These are phyloP conservation scores for Platanus orientalis DNA, from an alignment of 164 flowering plant species.

Conservation along the genomic window DNA sequence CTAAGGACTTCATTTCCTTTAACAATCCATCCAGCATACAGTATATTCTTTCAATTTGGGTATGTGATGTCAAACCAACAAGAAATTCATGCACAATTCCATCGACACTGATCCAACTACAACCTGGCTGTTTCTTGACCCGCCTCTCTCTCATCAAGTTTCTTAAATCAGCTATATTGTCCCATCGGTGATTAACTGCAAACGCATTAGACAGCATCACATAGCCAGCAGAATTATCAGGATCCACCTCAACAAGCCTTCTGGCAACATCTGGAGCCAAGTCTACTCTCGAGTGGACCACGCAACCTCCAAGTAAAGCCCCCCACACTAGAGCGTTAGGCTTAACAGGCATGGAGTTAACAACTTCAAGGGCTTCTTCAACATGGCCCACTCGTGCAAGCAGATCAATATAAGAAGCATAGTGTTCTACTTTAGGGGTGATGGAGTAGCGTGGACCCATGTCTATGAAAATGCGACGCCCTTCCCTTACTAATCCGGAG, in stretches of 20 bases:
- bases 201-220: conserved; percentile 58
- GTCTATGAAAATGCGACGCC: conserved; percentile 36
- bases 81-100: conserved; percentile 54
- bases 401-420: conserved; percentile 63
- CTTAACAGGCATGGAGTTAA: conserved; percentile 44
- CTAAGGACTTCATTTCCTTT: conserved; percentile 26
- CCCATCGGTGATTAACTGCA: conserved; percentile 47
- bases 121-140: conserved; percentile 34
- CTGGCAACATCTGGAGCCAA: conserved; percentile 36
- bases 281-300: conserved; percentile 42
- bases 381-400: conserved; percentile 51
- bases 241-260: conserved; percentile 46
- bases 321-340: conserved; percentile 66
- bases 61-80: conserved; percentile 31
- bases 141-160: conserved; percentile 33
- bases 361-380: conserved; percentile 55
- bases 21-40: conserved; percentile 9
- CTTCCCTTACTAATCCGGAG: conserved; percentile 45
- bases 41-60: conserved; percentile 21
- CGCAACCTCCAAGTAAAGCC: conserved; percentile 59
- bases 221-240: conserved; percentile 51
- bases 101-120: conserved; percentile 51
- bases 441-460: conserved; percentile 27
- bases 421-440: conserved; percentile 51
- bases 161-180: conserved; percentile 41